phyloP scores from a whole-genome alignment of 78 protist genomes.

The Pigoraptor vietnamica region DNA sequence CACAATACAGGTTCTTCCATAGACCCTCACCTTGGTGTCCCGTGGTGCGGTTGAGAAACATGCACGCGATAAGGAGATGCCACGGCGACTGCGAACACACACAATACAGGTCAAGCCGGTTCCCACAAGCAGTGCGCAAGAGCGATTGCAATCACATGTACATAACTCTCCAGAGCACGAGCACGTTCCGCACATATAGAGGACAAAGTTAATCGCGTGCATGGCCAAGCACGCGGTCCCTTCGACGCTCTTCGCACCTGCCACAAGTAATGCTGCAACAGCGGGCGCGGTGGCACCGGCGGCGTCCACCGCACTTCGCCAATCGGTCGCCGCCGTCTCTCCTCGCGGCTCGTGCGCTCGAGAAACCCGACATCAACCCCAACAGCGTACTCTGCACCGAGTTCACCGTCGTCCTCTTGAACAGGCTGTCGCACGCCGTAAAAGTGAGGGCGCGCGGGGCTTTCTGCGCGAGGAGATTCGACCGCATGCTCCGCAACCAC shows the following conservation, averaged over 20 bases:
- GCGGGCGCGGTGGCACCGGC: background rate
- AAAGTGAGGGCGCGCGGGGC: too few species aligned
- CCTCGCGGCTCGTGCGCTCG: background rate
- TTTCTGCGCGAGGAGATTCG: too few species aligned
- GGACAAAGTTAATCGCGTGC: background rate
- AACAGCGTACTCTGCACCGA: background rate
- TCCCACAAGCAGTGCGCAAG: background rate
- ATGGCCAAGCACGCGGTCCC: background rate
- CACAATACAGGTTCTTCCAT: too few species aligned
- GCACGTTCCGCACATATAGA: background rate
- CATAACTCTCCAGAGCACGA: background rate
- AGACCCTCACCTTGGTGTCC: background rate
- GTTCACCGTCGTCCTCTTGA: background rate
- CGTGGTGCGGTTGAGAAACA: background rate
- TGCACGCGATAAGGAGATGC: background rate
- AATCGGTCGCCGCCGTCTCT: background rate
- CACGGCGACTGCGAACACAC: background rate
- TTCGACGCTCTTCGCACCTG: background rate
- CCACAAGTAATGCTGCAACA: background rate
- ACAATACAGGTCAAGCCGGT: background rate
- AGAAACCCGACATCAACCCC: background rate
- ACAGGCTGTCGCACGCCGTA: background rate
- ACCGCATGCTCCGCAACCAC: too few species aligned
- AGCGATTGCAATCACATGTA: background rate
- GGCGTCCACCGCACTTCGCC: background rate